Conservation (phyloP, 2,329 filamentous ascomycete species). For the Colletotrichum chrysophilum region DNA sequence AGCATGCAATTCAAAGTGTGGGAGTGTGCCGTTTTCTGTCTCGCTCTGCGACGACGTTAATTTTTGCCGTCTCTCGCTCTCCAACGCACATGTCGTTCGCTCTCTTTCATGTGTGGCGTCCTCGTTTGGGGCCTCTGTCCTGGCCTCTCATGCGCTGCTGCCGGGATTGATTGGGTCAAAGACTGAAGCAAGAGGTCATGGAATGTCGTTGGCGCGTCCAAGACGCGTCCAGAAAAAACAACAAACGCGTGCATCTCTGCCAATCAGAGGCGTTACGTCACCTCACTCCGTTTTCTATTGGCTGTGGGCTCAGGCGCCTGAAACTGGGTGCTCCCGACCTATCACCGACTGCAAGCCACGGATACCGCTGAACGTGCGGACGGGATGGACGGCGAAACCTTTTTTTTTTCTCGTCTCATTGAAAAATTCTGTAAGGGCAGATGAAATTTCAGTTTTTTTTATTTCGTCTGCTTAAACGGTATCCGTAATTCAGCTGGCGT, state of each 20-base stretch:
- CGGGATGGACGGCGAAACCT: neutral
- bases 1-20: neutral
- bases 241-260: slow-evolving; percentile 9
- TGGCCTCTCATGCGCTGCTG: slow-evolving; percentile 8
- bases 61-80: neutral
- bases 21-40: neutral
- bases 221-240: slow-evolving; percentile 16
- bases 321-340: slow-evolving; percentile 9
- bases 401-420: neutral
- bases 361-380: slow-evolving; percentile 9
- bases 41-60: slow-evolving; percentile 5
- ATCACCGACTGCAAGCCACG: neutral
- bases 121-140: neutral
- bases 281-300: neutral
- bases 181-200: neutral
- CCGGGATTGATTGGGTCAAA: slow-evolving; percentile 1
- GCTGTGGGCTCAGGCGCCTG: neutral
- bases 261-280: neutral
- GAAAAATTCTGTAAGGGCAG: neutral
- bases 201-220: slow-evolving; percentile 18
- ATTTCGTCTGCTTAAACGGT: neutral
- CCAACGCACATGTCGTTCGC: neutral
- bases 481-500: neutral
- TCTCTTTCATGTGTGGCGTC: neutral
- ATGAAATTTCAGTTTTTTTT: neutral